phyloP scores from a whole-genome alignment of 768 basidiomycete genomes.

The Hemileccinum impolitum region DNA sequence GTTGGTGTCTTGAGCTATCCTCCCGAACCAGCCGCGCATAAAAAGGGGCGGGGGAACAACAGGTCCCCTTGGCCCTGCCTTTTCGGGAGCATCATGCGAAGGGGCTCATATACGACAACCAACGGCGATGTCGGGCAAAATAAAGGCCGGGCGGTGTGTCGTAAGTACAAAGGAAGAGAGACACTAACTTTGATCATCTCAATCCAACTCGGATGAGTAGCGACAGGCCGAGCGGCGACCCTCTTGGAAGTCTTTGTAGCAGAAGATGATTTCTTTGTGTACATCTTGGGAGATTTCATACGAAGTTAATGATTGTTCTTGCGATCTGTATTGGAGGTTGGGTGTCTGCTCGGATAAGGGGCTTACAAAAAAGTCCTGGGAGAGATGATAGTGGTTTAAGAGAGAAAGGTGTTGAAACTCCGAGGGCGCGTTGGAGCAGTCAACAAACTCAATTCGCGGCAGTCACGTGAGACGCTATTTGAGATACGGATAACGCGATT shows the following conservation, averaged over 20 bases:
- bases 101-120: slow-evolving; percentile 7
- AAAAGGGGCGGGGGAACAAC: slow-evolving; percentile 6
- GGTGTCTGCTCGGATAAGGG: slow-evolving; percentile 14
- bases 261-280: slow-evolving; percentile 44
- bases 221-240: slow-evolving; percentile 29
- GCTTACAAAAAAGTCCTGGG: slow-evolving; percentile 21
- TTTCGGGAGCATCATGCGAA: slow-evolving; percentile 26
- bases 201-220: slow-evolving; percentile 53
- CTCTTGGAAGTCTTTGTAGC: slow-evolving; percentile 42
- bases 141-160: slow-evolving; percentile 13
- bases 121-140: slow-evolving; percentile 3
- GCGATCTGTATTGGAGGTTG: slow-evolving; percentile 12
- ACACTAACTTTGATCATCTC: slow-evolving; percentile 78
- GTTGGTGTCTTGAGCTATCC: slow-evolving; percentile 2
- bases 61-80: slow-evolving; percentile 41
- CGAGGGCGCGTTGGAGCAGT: slow-evolving; percentile 39
- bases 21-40: slow-evolving; percentile 12
- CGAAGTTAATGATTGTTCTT: slow-evolving; percentile 12
- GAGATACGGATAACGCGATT: slow-evolving; percentile 26
- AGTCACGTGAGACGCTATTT: slow-evolving; percentile 36
- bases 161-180: slow-evolving; percentile 9
- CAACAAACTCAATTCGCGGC: slow-evolving; percentile 39
- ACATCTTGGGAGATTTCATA: slow-evolving; percentile 26
- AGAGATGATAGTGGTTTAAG: slow-evolving; percentile 49
- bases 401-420: slow-evolving; percentile 40